A percentile compares a stretch with the other conserved stretches of the same genome.
Evolutionary conservation across 345 rosid genomes (phyloP).

Genomic region (Carallia brachiata): DNA sequence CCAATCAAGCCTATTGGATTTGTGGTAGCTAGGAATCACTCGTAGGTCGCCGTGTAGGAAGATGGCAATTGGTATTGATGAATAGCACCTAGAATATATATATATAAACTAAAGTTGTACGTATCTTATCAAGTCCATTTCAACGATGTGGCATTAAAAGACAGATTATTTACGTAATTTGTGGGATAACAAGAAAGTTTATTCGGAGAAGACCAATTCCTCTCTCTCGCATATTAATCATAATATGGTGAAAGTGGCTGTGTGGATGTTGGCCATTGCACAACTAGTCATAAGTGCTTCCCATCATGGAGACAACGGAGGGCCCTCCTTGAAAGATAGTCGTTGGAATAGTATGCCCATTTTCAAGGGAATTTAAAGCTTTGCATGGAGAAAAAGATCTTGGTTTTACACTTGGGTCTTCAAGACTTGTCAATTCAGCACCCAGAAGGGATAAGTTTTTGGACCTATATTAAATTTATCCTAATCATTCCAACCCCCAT

Average conservation of each 20-base stretch:
- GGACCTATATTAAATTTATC: constrained; percentile 10
- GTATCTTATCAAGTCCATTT: no score
- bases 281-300: constrained; percentile 43
- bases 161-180: no score
- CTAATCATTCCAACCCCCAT: constrained; percentile 22
- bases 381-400: constrained; percentile 18
- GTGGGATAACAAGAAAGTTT: no score
- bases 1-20: no score
- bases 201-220: constrained; percentile 30
- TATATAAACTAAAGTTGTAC: no score
- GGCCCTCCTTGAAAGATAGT: constrained; percentile 30
- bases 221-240: constrained; percentile 16
- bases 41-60: no score
- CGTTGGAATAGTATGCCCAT: constrained; percentile 34
- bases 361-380: constrained; percentile 28
- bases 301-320: constrained; percentile 42
- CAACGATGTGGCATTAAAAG: no score
- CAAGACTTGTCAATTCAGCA: neutral
- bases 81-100: no score
- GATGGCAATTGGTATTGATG: no score
- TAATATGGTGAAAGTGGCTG: constrained; percentile 23
- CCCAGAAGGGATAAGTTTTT: constrained; percentile 34
- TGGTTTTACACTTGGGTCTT: constrained; percentile 9
- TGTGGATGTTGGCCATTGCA: constrained; percentile 47
- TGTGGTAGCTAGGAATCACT: no score